These are phyloP conservation scores for Aspergillus olivimuriae DNA, from an alignment of 495 filamentous ascomycete genomes.

Conservation along the genomic window DNA sequence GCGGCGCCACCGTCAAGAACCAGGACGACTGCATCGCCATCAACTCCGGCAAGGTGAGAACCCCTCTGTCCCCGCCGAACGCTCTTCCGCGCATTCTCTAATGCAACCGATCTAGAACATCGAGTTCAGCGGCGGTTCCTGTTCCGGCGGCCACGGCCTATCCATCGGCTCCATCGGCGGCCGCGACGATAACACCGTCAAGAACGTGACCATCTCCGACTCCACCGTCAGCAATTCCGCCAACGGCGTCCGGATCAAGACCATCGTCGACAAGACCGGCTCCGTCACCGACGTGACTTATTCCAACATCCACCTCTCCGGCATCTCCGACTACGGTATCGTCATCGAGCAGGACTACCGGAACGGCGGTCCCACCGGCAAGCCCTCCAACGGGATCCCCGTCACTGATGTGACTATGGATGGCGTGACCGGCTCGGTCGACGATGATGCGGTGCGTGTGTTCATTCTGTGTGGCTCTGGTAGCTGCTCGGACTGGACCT, in stretches of 20 bases:
- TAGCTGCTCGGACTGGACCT: slow-evolving; percentile 42
- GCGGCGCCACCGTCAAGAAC: slow-evolving; percentile 48
- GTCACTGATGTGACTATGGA: slow-evolving; percentile 53
- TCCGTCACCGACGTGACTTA: slow-evolving; percentile 53
- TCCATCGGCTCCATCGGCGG: slow-evolving; percentile 65
- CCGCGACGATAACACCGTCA: slow-evolving; percentile 53
- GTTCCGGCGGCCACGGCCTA: slow-evolving; percentile 60
- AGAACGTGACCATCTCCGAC: slow-evolving; percentile 47
- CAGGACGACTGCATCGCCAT: slow-evolving; percentile 62
- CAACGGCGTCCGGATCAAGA: slow-evolving; percentile 62
- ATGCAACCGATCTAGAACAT: slow-evolving; percentile 32
- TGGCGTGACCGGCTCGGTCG: slow-evolving; percentile 46
- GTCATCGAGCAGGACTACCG: slow-evolving; percentile 65
- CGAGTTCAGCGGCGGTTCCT: slow-evolving; percentile 45
- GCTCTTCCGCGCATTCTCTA: no score
- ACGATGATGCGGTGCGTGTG: slow-evolving; percentile 32
- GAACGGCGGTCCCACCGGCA: slow-evolving; percentile 57
- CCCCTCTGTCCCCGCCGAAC: no score
- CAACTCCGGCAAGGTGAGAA: slow-evolving; percentile 48
- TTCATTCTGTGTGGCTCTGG: slow-evolving; percentile 52
- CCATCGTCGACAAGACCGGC: slow-evolving; percentile 51
- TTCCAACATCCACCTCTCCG: slow-evolving; percentile 49
- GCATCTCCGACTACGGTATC: slow-evolving; percentile 57
- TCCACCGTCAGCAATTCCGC: slow-evolving; percentile 47
- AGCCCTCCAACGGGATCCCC: slow-evolving; percentile 52